Conservation (phyloP, 208 protist species). For the Leptomonas pyrrhocoris region DNA sequence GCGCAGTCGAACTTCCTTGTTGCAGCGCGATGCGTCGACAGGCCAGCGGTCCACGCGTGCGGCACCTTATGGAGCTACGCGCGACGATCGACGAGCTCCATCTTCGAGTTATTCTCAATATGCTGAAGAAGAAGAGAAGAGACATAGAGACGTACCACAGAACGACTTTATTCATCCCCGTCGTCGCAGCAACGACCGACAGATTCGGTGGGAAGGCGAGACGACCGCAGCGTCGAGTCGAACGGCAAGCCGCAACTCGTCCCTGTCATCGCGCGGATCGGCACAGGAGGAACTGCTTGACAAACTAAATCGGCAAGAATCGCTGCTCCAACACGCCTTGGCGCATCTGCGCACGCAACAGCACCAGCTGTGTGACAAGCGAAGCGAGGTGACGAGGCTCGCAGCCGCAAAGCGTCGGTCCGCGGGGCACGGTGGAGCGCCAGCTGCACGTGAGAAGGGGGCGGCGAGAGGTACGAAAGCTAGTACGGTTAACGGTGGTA, state of each 20-base stretch:
- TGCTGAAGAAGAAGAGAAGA: neutral
- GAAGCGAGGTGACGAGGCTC: slow-evolving; percentile 7
- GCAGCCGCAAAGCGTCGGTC: neutral
- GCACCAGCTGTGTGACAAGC: slow-evolving; percentile 26
- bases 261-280: slow-evolving; percentile 10
- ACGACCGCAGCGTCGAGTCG: neutral
- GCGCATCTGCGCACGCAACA: slow-evolving; percentile 33
- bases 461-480: too few species aligned
- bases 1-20: too few species aligned
- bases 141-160: neutral
- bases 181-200: neutral
- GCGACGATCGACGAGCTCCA: too few species aligned
- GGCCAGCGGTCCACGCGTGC: too few species aligned
- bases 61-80: too few species aligned
- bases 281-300: slow-evolving; percentile 28
- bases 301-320: slow-evolving; percentile 32
- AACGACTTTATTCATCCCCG: neutral
- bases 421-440: neutral
- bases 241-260: slow-evolving; percentile 14
- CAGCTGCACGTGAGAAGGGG: neutral
- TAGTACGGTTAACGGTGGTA: neutral
- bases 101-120: neutral
- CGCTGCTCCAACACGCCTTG: slow-evolving; percentile 27
- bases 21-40: too few species aligned
- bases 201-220: neutral